Conservation (phyloP, 1,284 basidiomycete genomes). For the Earliella scabrosa region DNA sequence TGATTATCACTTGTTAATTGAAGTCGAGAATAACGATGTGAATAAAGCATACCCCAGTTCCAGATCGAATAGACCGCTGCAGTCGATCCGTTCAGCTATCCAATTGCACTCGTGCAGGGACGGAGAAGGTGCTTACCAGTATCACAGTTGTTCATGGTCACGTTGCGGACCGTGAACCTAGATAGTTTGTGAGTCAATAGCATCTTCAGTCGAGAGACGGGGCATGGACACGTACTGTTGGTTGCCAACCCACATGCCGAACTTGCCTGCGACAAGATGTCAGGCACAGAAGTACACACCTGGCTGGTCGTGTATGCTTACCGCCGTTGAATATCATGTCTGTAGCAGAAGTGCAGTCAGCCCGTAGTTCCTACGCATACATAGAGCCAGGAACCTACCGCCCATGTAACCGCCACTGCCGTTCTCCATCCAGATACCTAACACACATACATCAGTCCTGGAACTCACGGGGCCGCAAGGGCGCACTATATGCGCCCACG, state of each 20-base stretch:
- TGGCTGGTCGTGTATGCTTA: conserved; percentile 25
- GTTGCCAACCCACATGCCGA: conserved; percentile 55
- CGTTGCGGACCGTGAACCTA: conserved; percentile 57
- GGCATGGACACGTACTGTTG: conserved; percentile 56
- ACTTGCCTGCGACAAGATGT: conserved; percentile 28
- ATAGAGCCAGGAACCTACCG: conserved; percentile 35
- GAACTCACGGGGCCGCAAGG: not conserved
- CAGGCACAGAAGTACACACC: not conserved
- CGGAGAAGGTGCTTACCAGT: conserved; percentile 28
- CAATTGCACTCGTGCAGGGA: not conserved
- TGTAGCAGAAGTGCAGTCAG: conserved; percentile 21
- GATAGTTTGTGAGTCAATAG: conserved; percentile 22
- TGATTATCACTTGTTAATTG: conserved; percentile 5
- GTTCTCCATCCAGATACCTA: conserved; percentile 75
- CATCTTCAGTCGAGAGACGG: conserved; percentile 18
- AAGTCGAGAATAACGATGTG: not conserved
- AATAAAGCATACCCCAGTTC: conserved; percentile 57
- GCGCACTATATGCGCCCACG: too few relatives aligned
- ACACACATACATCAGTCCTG: not conserved
- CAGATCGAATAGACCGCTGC: conserved; percentile 41
- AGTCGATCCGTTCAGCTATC: not conserved
- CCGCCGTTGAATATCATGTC: conserved; percentile 70
- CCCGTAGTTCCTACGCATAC: conserved; percentile 1
- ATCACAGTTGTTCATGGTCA: conserved; percentile 60
- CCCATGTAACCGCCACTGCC: conserved; percentile 78